phyloP scores from a whole-genome alignment of 2,329 filamentous ascomycete species.

The Colletotrichum liriopes region DNA sequence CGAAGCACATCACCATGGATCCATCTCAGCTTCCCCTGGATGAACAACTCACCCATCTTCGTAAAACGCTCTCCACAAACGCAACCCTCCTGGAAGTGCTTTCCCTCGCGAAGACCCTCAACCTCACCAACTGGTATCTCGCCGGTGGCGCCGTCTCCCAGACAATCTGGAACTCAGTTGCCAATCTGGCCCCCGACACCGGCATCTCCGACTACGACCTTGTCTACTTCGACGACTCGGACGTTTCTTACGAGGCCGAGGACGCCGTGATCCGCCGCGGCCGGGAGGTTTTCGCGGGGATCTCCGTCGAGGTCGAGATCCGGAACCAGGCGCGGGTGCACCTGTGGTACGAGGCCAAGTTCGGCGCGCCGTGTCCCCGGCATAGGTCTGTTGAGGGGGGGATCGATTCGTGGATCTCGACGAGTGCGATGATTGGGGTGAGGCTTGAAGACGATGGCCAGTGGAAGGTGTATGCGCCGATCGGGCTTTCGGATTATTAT shows the following conservation, averaged over 20 bases:
- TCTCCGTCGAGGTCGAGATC: constrained; percentile 53
- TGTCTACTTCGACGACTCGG: constrained; percentile 53
- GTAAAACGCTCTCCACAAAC: constrained; percentile 48
- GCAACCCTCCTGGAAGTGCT: constrained; percentile 50
- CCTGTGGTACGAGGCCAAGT: constrained; percentile 54
- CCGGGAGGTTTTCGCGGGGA: constrained; percentile 49
- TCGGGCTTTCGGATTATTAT: constrained; percentile 55
- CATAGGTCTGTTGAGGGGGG: constrained; percentile 52
- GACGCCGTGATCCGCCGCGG: constrained; percentile 53
- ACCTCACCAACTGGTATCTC: constrained; percentile 55
- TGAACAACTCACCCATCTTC: constrained; percentile 47
- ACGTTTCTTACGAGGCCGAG: constrained; percentile 56
- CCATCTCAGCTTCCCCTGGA: constrained; percentile 45
- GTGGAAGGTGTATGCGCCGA: constrained; percentile 55
- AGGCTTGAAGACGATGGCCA: constrained; percentile 45
- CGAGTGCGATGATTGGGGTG: constrained; percentile 53
- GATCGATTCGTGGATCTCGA: constrained; percentile 55
- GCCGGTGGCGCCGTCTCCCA: constrained; percentile 55
- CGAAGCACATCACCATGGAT: background rate
- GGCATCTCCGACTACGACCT: constrained; percentile 58
- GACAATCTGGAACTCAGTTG: constrained; percentile 56
- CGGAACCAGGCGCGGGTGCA: constrained; percentile 58
- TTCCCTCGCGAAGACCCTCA: constrained; percentile 46
- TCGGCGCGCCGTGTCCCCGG: constrained; percentile 50
- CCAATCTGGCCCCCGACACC: constrained; percentile 48